Evolutionary conservation across 305 asterid species (phyloP).

Genomic region (Fraxinus sp.): DNA sequence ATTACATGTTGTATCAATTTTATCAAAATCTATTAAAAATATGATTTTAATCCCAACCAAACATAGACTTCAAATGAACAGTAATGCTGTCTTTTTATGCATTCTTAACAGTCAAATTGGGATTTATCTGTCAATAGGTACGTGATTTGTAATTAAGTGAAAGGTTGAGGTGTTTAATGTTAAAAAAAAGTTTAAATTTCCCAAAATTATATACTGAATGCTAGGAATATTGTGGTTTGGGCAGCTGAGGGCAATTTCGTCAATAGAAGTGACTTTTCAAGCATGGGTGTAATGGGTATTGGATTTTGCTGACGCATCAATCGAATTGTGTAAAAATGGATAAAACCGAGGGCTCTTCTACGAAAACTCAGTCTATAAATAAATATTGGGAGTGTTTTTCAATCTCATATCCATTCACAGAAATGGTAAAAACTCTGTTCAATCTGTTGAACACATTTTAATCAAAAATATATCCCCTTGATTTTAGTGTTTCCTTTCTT

Average conservation of each 20-base stretch:
- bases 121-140: too few species aligned
- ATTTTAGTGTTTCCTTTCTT: background rate
- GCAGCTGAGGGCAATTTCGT: background rate
- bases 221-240: background rate
- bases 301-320: background rate
- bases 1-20: too few species aligned
- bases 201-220: too few species aligned
- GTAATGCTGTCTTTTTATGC: too few species aligned
- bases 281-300: background rate
- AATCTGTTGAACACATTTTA: background rate
- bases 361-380: constrained; percentile 8
- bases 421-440: background rate
- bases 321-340: background rate
- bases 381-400: background rate
- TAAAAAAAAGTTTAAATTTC: too few species aligned
- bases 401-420: background rate
- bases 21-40: too few species aligned
- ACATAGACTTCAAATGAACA: too few species aligned
- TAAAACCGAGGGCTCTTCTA: constrained; percentile 6
- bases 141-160: too few species aligned
- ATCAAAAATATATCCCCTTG: background rate
- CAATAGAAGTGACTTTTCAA: background rate
- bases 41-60: too few species aligned
- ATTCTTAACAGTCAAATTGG: too few species aligned
- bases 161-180: too few species aligned